Percentiles rank a stretch among this genome's conserved stretches.
Conservation (phyloP, 192 early-diverging fungal species). For the Coemansia sp. region DNA sequence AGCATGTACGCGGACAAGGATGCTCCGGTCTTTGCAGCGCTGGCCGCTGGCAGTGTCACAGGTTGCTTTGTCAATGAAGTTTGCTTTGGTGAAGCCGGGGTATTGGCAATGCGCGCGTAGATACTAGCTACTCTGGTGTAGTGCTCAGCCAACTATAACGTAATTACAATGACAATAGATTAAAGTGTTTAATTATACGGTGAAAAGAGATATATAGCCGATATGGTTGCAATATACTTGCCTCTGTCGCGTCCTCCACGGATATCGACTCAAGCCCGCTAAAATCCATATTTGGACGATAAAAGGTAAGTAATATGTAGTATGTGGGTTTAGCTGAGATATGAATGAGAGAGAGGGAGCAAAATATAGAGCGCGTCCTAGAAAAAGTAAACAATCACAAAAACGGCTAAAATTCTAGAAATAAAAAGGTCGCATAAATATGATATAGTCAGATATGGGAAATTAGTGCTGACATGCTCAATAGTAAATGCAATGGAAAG, state of each 20-base stretch:
- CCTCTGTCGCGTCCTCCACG: conserved; percentile 1
- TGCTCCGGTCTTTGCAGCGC: background rate
- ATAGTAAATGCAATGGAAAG: too few species aligned
- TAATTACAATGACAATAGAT: background rate
- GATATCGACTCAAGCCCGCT: conserved; percentile 1
- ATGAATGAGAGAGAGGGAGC: background rate
- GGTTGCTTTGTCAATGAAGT: background rate
- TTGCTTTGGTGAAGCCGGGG: background rate
- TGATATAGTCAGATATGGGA: background rate
- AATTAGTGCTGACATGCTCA: background rate
- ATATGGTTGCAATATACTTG: background rate
- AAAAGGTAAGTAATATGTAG: background rate
- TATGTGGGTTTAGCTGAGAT: background rate
- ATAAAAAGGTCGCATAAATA: background rate
- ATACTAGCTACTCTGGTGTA: background rate
- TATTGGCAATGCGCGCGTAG: background rate
- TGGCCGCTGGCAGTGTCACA: background rate
- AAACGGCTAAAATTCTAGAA: background rate
- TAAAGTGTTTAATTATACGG: background rate
- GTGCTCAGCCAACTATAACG: background rate
- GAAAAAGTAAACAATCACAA: background rate
- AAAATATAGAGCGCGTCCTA: background rate
- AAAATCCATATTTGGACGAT: background rate
- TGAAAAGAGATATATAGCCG: background rate
- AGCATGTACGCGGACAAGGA: background rate